Percentiles rank a stretch among this genome's conserved stretches.
Evolutionary conservation across 306 rosid genomes (phyloP).

Genomic region (Crataegus laevigata): DNA sequence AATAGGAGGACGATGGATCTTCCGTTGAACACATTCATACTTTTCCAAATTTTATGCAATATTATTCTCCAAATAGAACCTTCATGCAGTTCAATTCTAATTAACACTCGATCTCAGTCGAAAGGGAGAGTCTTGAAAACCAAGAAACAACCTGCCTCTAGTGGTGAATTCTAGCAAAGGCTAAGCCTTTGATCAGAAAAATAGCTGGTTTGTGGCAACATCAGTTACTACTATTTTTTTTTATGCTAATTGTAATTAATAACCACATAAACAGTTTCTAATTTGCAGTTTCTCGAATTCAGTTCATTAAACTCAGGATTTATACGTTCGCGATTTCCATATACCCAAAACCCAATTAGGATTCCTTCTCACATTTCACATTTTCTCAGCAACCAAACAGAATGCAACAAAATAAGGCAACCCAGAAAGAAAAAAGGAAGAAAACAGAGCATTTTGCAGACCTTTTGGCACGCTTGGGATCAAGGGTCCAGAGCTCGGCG

Average conservation of each 20-base stretch:
- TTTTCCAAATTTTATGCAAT: neutral
- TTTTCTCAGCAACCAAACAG: slow-evolving; percentile 1
- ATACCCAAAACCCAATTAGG: neutral
- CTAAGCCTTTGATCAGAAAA: neutral
- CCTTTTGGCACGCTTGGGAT: slow-evolving; percentile 99
- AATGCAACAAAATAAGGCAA: neutral
- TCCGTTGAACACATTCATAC: neutral
- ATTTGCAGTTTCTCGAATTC: neutral
- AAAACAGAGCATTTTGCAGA: slow-evolving; percentile 17
- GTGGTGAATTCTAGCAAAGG: neutral
- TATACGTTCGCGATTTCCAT: neutral
- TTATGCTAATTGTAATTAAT: neutral
- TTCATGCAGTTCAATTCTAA: neutral
- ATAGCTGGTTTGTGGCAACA: neutral
- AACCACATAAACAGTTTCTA: neutral
- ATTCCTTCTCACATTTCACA: neutral
- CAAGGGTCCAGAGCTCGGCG: slow-evolving; percentile 93
- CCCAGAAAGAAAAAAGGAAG: neutral
- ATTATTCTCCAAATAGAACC: neutral
- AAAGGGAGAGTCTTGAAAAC: neutral
- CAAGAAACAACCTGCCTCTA: neutral
- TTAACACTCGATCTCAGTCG: neutral
- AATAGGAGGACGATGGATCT: neutral
- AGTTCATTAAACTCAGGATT: neutral
- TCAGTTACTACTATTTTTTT: neutral